Base-by-base conservation (phyloP, 2,329 filamentous ascomycete genomes). In the Sarocladium oryzae region DNA sequence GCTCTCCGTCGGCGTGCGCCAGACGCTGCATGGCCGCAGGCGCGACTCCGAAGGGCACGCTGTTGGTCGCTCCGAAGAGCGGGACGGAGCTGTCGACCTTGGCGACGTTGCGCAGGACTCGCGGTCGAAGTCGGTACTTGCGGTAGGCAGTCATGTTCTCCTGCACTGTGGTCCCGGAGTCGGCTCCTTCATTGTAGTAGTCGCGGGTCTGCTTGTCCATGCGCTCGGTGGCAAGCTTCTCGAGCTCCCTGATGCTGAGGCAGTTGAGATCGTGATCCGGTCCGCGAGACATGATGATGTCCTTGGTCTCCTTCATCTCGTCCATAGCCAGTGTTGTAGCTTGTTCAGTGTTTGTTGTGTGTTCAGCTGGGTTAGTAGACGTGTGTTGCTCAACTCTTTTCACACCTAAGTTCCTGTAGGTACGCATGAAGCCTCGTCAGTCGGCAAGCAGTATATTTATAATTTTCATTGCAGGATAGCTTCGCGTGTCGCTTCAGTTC, bases 21-120 rank as follows among this genome's bases (percentile, higher is more conserved):
- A 45, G 4, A 8, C 24, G 7, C n/a, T 45, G 40, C 21, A 28
- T 28, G 4, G 40, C 40, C 9, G 23, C 24, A 4, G 40, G 40
- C 18, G 40, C 40, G 9, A 45, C 24, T 5, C 6, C 40, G 24
- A 45, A 28, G n/a, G 40, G 40, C 4, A 45, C 16, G 9, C 16
- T n/a, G n/a, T 45, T 28, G 21, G 6, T 15, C n/a, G 5, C 30
- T n/a, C 21, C 40, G 18, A 45, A 45, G 20, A 45, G 13, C 15
- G 21, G 8, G 4, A 16, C n/a, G 9, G 40, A 30, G 18, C 50
- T 52, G 24, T 50, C 35, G 13, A 54, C n/a, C 11, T 45, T 52
- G 18, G 50, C 45, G 15, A 54, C 53, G 32, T 54, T 51, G 23
- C 53, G 53, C 8, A 54, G 45, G 20, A 54, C 50, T 5, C 40